These are phyloP conservation scores for Rutstroemia sp. DNA, from an alignment of 2,329 filamentous ascomycete genomes.

Conservation along the genomic window DNA sequence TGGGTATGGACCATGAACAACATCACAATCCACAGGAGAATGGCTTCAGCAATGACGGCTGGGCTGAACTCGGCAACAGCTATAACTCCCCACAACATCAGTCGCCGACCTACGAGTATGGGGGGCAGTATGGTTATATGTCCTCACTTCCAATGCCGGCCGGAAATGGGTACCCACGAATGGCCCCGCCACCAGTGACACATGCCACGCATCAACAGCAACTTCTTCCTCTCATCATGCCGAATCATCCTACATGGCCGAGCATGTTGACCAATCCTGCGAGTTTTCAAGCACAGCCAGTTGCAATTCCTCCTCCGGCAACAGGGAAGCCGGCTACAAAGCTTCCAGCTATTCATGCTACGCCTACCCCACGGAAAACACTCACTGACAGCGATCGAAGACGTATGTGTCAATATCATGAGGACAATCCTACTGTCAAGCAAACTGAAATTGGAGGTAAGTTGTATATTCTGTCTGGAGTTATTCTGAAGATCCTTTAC, in stretches of 20 bases:
- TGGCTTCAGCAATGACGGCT: constrained; percentile 41
- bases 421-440: constrained; percentile 82
- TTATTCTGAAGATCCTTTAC: constrained; percentile 1
- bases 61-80: constrained; percentile 44
- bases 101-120: constrained; percentile 64
- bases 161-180: constrained; percentile 45
- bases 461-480: constrained; percentile 21
- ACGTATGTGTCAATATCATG: constrained; percentile 88
- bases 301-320: constrained; percentile 47
- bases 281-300: constrained; percentile 48
- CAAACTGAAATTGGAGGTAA: constrained; percentile 91
- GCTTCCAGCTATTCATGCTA: constrained; percentile 42
- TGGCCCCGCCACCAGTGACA: constrained; percentile 46
- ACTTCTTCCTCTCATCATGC: constrained; percentile 66
- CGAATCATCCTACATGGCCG: constrained; percentile 63
- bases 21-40: constrained; percentile 26
- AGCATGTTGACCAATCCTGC: constrained; percentile 72
- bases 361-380: constrained; percentile 70
- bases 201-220: constrained; percentile 42
- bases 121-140: constrained; percentile 53
- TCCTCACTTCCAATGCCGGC: constrained; percentile 51
- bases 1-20: constrained; percentile 29
- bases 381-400: constrained; percentile 86
- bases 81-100: constrained; percentile 50
- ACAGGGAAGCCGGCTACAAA: constrained; percentile 38